A percentile compares a stretch with the other conserved stretches of the same genome.
Conservation (phyloP, 2,329 filamentous ascomycete genomes). For the Diaporthe sp. region DNA sequence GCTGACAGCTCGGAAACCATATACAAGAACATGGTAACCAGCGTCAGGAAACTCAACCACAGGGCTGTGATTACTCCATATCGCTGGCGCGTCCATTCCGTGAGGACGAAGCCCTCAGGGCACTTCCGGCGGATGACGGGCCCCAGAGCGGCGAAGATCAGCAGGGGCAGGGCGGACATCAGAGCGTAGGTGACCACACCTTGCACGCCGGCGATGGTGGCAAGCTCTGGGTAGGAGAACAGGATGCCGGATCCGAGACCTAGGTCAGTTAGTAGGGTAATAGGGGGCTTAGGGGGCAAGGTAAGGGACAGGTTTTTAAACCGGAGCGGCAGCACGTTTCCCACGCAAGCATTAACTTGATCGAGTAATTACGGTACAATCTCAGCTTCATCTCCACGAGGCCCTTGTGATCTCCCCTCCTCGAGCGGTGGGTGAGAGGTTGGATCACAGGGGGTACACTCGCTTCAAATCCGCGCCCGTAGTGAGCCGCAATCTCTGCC, state of each 20-base stretch:
- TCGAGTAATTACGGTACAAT: constrained; percentile 97
- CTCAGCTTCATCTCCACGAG: constrained; percentile 81
- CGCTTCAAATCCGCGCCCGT: constrained; percentile 81
- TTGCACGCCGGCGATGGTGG: constrained; percentile 83
- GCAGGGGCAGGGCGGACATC: constrained; percentile 78
- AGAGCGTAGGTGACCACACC: constrained; percentile 83
- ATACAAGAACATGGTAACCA: constrained; percentile 87
- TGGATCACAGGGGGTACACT: constrained; percentile 61
- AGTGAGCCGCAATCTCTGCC: constrained; percentile 77
- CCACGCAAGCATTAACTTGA: constrained; percentile 99
- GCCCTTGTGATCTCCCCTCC: constrained; percentile 55
- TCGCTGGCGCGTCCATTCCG: constrained; percentile 85
- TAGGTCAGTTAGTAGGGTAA: constrained; percentile 64
- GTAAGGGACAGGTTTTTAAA: constrained; percentile 52
- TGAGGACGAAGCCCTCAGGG: constrained; percentile 86
- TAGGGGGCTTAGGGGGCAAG: constrained; percentile 45
- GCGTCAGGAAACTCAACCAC: constrained; percentile 82
- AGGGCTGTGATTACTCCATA: constrained; percentile 79
- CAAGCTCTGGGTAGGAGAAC: constrained; percentile 85
- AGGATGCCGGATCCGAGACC: constrained; percentile 87
- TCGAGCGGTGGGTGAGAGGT: constrained; percentile 53
- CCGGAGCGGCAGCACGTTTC: constrained; percentile 94
- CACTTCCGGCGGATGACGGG: constrained; percentile 85
- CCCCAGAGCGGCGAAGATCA: constrained; percentile 81
- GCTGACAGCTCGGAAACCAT: constrained; percentile 89